phyloP scores from a whole-genome alignment of 257 asterid species.

The Anisodus tanguticus region DNA sequence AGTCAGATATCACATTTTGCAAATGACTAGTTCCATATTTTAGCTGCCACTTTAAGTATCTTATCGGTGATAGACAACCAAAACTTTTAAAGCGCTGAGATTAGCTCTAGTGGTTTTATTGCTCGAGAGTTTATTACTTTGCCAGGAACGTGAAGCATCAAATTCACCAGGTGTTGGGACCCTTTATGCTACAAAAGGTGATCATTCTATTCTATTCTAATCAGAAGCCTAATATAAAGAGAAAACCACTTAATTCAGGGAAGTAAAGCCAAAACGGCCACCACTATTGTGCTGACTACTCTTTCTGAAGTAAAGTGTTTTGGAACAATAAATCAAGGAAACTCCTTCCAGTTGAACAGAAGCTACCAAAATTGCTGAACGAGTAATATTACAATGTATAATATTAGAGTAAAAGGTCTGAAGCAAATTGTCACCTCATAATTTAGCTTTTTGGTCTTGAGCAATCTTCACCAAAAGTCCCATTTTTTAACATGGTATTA shows the following conservation, averaged over 20 bases:
- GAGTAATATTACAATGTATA: background rate
- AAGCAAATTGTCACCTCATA: background rate
- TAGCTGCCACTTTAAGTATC: background rate
- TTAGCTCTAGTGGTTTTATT: background rate
- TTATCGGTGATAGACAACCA: background rate
- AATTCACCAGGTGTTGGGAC: background rate
- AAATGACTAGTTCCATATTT: background rate
- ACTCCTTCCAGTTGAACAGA: background rate
- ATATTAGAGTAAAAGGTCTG: background rate
- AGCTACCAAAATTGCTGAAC: background rate
- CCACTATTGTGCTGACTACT: background rate
- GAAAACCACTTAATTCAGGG: background rate
- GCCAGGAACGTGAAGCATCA: constrained; percentile 21
- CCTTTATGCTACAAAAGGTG: background rate
- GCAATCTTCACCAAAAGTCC: background rate
- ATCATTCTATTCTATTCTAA: background rate
- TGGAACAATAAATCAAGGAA: background rate
- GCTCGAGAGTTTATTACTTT: background rate
- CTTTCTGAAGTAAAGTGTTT: background rate
- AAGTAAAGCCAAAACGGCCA: background rate
- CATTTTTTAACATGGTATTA: background rate
- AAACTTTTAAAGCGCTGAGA: background rate
- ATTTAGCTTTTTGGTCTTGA: background rate
- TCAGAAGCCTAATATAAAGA: background rate
- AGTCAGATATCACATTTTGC: background rate